These are phyloP conservation scores for Camelina sativa DNA, from an alignment of 345 rosid species.

Conservation along the genomic window DNA sequence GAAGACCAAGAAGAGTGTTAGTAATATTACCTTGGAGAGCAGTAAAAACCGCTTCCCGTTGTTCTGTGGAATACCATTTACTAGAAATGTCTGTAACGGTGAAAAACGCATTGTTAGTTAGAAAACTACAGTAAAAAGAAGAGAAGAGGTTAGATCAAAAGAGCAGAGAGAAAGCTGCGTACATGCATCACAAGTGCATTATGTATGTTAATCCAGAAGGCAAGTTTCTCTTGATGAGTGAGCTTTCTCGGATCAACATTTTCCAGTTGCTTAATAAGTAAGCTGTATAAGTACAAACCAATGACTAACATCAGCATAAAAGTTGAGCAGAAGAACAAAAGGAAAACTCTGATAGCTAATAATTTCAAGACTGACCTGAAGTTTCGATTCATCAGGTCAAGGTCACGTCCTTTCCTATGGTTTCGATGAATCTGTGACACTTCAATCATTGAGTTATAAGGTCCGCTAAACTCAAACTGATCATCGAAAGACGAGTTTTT, in stretches of 20 bases:
- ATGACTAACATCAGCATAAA: neutral
- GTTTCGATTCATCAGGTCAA: constrained; percentile 77
- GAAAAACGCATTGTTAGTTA: neutral
- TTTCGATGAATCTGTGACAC: constrained; percentile 78
- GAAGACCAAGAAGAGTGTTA: neutral
- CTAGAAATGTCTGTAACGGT: constrained; percentile 68
- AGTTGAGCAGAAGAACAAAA: neutral
- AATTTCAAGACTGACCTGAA: constrained; percentile 58
- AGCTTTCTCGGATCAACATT: constrained; percentile 69
- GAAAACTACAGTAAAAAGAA: neutral
- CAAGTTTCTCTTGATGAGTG: constrained; percentile 81
- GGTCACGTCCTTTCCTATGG: constrained; percentile 71
- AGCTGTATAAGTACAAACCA: constrained; percentile 53
- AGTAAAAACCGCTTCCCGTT: constrained; percentile 77
- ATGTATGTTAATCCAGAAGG: constrained; percentile 97
- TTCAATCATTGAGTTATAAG: constrained; percentile 92
- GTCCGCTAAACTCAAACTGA: constrained; percentile 94
- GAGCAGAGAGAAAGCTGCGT: constrained; percentile 29
- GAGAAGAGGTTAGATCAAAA: constrained; percentile 20
- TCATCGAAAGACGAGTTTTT: constrained; percentile 80
- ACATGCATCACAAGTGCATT: constrained; percentile 96
- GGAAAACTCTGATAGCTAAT: neutral
- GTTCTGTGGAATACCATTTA: constrained; percentile 88
- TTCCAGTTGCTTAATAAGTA: constrained; percentile 71
- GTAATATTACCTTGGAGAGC: constrained; percentile 66